These are phyloP conservation scores for Cutaneotrichosporon dermatis DNA, from an alignment of 1,284 basidiomycete species.

Conservation along the genomic window DNA sequence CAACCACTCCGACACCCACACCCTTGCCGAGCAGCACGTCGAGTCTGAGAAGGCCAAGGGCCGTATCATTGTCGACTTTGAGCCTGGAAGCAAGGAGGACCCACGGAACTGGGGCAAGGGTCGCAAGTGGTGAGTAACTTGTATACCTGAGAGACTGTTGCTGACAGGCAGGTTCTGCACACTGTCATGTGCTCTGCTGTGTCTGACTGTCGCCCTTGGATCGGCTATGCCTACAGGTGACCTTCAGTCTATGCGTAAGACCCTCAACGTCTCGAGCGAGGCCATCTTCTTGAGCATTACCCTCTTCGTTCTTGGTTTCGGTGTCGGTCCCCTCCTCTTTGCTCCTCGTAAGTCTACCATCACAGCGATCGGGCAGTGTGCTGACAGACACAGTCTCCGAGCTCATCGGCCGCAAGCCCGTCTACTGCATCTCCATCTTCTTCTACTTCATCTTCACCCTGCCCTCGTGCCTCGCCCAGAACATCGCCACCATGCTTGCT, in stretches of 20 bases:
- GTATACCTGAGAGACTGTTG: background rate
- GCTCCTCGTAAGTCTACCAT: slow-evolving; percentile 27
- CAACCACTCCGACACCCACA: slow-evolving; percentile 4
- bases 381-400: slow-evolving; percentile 31
- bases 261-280: slow-evolving; percentile 47
- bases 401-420: slow-evolving; percentile 43
- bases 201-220: slow-evolving; percentile 46
- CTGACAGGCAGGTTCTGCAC: slow-evolving; percentile 28
- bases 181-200: slow-evolving; percentile 29
- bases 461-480: slow-evolving; percentile 49
- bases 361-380: too few relatives aligned
- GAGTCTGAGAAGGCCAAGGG: slow-evolving; percentile 18
- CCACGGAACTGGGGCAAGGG: slow-evolving; percentile 35
- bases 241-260: slow-evolving; percentile 36
- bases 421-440: slow-evolving; percentile 49
- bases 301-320: slow-evolving; percentile 53
- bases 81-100: slow-evolving; percentile 27
- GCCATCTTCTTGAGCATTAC: slow-evolving; percentile 48
- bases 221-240: slow-evolving; percentile 52
- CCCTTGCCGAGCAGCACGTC: slow-evolving; percentile 1
- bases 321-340: slow-evolving; percentile 48
- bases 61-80: slow-evolving; percentile 32
- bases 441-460: slow-evolving; percentile 51
- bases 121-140: slow-evolving; percentile 33
- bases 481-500: slow-evolving; percentile 51